Evolutionary conservation across 768 basidiomycete genomes (phyloP).

Genomic region (Lactarius psammicola): DNA sequence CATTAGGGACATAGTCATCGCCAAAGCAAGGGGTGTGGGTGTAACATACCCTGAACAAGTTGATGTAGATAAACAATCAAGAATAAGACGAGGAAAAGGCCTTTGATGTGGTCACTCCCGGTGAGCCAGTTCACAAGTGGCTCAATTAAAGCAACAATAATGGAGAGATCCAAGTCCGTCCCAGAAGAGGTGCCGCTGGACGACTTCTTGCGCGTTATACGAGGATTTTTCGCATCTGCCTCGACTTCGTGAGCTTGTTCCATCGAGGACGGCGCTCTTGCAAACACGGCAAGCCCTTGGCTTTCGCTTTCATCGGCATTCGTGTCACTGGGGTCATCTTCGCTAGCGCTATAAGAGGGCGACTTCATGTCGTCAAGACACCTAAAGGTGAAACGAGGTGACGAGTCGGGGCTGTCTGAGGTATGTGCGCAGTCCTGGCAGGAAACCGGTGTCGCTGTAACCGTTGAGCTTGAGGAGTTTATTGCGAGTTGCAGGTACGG

Average conservation of each 20-base stretch:
- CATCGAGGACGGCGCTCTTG: background rate
- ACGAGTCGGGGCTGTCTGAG: background rate
- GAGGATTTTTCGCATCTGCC: background rate
- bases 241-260: conserved; percentile 13
- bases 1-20: conserved; percentile 3
- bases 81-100: conserved; percentile 63
- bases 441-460: background rate
- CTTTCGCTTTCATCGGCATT: conserved; percentile 20
- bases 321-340: conserved; percentile 20
- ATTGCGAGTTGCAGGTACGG: background rate
- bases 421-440: background rate
- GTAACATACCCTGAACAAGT: conserved; percentile 66
- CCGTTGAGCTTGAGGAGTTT: conserved; percentile 8
- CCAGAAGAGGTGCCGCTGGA: conserved; percentile 38
- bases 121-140: conserved; percentile 79
- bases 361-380: conserved; percentile 7
- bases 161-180: conserved; percentile 71
- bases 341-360: conserved; percentile 8
- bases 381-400: conserved; percentile 7
- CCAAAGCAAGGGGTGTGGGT: background rate
- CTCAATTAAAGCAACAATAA: conserved; percentile 68
- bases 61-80: conserved; percentile 79
- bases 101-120: conserved; percentile 74
- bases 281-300: background rate
- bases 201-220: background rate